phyloP scores from a whole-genome alignment of 192 early-diverging fungal genomes.

The Coemansia sp. region DNA sequence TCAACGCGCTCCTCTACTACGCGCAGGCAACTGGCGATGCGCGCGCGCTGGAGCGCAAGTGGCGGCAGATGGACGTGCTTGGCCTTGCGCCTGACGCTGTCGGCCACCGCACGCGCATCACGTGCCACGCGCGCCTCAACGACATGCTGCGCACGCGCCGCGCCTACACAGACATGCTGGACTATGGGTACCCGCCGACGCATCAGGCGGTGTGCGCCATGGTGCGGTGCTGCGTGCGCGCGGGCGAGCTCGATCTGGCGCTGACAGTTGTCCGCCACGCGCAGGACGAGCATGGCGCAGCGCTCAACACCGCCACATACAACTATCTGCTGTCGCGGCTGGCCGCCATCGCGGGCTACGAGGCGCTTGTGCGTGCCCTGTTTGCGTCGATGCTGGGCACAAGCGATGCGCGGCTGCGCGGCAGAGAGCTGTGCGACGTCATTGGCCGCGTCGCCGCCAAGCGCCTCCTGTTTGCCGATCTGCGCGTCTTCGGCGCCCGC shows the following conservation, averaged over 20 bases:
- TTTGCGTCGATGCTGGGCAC: conserved; percentile 24
- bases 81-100: conserved; percentile 22
- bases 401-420: conserved; percentile 11
- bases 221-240: conserved; percentile 37
- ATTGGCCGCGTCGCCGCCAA: conserved; percentile 1
- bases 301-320: conserved; percentile 22
- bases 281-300: conserved; percentile 12
- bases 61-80: conserved; percentile 34
- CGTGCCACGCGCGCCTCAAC: conserved; percentile 17
- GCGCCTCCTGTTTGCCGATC: conserved; percentile 15
- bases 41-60: conserved; percentile 18
- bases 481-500: conserved; percentile 13
- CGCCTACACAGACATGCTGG: conserved; percentile 43
- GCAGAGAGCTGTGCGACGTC: conserved; percentile 5
- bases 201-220: conserved; percentile 13
- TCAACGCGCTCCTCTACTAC: conserved; percentile 26
- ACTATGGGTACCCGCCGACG: conserved; percentile 25
- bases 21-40: conserved; percentile 14
- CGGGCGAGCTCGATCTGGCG: conserved; percentile 16
- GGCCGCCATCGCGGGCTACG: not conserved
- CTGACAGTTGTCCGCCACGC: conserved; percentile 29
- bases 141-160: conserved; percentile 36
- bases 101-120: conserved; percentile 24
- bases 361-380: not conserved
- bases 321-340: conserved; percentile 27